Percentiles rank a stretch among this genome's conserved stretches.
These are phyloP conservation scores for Aspergillus oerlinghausenensis DNA, from an alignment of 2,329 filamentous ascomycete species.

Conservation along the genomic window DNA sequence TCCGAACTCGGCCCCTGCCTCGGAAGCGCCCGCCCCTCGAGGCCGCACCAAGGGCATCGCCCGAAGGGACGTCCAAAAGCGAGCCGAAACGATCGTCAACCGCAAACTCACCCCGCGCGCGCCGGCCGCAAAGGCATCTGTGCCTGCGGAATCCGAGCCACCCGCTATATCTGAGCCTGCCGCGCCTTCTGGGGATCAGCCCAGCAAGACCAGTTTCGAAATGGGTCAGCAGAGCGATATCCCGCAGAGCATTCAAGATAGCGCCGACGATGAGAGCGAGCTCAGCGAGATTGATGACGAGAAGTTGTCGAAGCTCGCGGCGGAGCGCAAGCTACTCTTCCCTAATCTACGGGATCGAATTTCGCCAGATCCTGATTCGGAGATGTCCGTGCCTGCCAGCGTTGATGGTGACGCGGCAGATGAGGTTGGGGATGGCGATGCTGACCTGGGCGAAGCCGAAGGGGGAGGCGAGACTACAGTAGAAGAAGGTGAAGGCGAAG, in stretches of 20 bases:
- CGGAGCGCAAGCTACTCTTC: slow-evolving; percentile 20
- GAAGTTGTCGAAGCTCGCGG: slow-evolving; percentile 24
- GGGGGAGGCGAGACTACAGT: slow-evolving; percentile 14
- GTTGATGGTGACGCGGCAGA: slow-evolving; percentile 18
- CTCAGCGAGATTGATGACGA: slow-evolving; percentile 57
- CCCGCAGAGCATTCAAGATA: slow-evolving; percentile 59
- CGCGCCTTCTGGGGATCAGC: slow-evolving; percentile 38
- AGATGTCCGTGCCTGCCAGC: slow-evolving; percentile 19
- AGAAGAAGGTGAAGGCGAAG: slow-evolving; percentile 13
- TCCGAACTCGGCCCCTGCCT: slow-evolving; percentile 26
- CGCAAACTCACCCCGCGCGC: slow-evolving; percentile 32
- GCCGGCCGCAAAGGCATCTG: slow-evolving; percentile 18
- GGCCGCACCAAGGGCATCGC: slow-evolving; percentile 55
- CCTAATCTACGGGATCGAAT: slow-evolving; percentile 21
- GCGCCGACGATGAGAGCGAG: slow-evolving; percentile 65
- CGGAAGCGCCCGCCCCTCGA: slow-evolving; percentile 32
- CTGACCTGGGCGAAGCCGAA: slow-evolving; percentile 16
- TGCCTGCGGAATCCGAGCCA: slow-evolving; percentile 20
- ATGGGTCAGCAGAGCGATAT: slow-evolving; percentile 47
- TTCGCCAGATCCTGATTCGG: slow-evolving; percentile 21
- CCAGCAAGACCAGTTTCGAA: slow-evolving; percentile 37
- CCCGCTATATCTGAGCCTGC: slow-evolving; percentile 23
- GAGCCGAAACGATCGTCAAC: slow-evolving; percentile 53
- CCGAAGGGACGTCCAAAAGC: slow-evolving; percentile 54
- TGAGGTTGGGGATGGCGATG: slow-evolving; percentile 19